A percentile compares a stretch with the other conserved stretches of the same genome.
Conservation (phyloP, 129 eudicot genomes). For the Logfia minima region DNA sequence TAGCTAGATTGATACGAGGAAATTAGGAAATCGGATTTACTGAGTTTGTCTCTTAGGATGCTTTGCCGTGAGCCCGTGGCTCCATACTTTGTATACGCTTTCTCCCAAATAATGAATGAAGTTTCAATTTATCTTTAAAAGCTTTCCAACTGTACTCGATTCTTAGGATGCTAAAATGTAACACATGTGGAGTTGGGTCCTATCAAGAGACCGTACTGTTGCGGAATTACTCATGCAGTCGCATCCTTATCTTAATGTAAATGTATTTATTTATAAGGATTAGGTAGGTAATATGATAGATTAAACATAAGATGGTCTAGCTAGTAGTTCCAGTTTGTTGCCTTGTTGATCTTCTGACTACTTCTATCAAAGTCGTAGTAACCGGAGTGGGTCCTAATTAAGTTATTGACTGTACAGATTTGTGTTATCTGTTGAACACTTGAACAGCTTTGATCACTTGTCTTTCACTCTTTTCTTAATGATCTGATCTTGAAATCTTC, state of each 20-base stretch:
- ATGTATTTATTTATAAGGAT: not conserved
- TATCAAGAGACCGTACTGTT: not conserved
- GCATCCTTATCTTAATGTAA: not conserved
- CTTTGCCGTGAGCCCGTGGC: not conserved
- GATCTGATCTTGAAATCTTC: not conserved
- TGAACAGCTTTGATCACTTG: not conserved
- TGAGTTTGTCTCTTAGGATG: not conserved
- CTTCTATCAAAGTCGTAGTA: not conserved
- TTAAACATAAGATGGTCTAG: not conserved
- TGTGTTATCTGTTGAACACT: not conserved
- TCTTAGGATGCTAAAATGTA: not conserved
- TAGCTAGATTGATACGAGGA: not conserved
- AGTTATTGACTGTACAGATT: not conserved
- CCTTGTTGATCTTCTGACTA: not conserved
- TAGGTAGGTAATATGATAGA: slow-evolving; percentile 5
- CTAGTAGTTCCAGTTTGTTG: not conserved
- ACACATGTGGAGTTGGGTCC: not conserved
- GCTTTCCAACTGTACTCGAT: slow-evolving; percentile 8
- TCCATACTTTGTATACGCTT: slow-evolving; percentile 3
- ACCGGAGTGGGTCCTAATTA: not conserved
- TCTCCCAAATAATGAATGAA: not conserved
- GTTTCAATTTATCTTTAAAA: not conserved
- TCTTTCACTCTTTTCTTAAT: not conserved
- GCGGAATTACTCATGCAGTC: not conserved
- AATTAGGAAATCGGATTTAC: not conserved